Evolutionary conservation across 2,329 filamentous ascomycete genomes (phyloP), one percentile per base, ranked within the genome.

Genomic region (Neonectria hederae): DNA sequence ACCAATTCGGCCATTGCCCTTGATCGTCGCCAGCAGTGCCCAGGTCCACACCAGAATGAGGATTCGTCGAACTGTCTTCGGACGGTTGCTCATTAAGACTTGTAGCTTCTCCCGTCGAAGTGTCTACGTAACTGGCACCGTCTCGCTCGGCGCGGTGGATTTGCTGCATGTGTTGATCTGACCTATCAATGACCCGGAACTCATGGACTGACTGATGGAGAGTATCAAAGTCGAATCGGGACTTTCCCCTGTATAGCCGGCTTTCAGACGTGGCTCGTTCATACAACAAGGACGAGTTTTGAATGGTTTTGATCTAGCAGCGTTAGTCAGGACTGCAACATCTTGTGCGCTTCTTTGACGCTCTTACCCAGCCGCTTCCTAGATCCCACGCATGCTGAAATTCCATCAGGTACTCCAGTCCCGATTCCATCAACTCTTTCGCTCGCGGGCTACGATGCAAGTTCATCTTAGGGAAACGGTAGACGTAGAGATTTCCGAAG

Each of bases 381-480:
- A 72, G 26, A 7, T 72, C 68, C 70, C 70, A 72, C 0, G 65
- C 66, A 13, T 71, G 68, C 0, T 69, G 70, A 4, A 72, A 72
- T 3, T 72, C 70, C n/a, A 65, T 60, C 2, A 72, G 1, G 2
- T 72, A 72, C 4, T 72, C 70, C 2, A 72, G 4, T 0, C 66
- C 70, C 45, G 56, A 65, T 0, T 68, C 70, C 68, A 72, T 72
- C 1, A 72, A 1, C 5, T 72, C 56, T 1, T 71, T 69, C 0
- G 70, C 68, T 2, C 35, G 62, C 0, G 54, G 57, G 2, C 70
- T 72, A 14, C 70, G 63, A 1, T 55, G 55, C 0, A 72, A 45
- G 8, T 82, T 83, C 77, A 83, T 83, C 2, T 72, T 72, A 0
- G 82, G 82, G 26, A 82, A 83, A 4, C 70, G 57, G 4, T 72